Conservation (phyloP, 2,329 filamentous ascomycete genomes). For the Myrmaecium sp. region DNA sequence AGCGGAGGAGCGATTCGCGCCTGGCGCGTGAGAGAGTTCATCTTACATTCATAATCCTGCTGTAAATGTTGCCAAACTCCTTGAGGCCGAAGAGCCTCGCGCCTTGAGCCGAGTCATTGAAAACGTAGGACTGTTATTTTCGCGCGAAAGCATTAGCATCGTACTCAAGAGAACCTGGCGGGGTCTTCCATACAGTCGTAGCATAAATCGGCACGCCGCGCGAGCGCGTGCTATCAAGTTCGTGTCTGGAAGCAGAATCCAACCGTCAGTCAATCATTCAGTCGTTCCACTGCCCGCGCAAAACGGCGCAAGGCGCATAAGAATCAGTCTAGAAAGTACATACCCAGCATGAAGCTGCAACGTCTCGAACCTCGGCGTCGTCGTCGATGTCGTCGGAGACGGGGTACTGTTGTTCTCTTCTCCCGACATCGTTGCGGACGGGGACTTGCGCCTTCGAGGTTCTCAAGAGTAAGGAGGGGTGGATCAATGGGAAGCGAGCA, state of each 20-base stretch:
- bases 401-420: no score
- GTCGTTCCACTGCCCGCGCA: background rate
- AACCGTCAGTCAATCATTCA: conserved; percentile 1
- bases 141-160: conserved; percentile 4
- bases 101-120: conserved; percentile 92
- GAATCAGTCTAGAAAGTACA: no score
- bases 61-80: conserved; percentile 96
- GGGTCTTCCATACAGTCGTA: conserved; percentile 43
- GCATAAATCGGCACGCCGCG: conserved; percentile 94
- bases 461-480: no score
- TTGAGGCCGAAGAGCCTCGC: conserved; percentile 92
- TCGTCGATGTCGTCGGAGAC: no score
- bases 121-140: conserved; percentile 54
- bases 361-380: conserved; percentile 31
- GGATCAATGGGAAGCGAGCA: no score
- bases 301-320: no score
- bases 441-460: no score
- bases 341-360: conserved; percentile 33
- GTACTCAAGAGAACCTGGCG: background rate
- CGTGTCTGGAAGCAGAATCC: conserved; percentile 43
- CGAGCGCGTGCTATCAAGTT: conserved; percentile 70
- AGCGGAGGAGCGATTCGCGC: no score
- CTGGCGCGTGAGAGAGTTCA: background rate
- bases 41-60: conserved; percentile 79
- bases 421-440: no score